A percentile compares a stretch with the other conserved stretches of the same genome.
phyloP scores from a whole-genome alignment of 2,329 filamentous ascomycete genomes.

The Exophiala viscosa region DNA sequence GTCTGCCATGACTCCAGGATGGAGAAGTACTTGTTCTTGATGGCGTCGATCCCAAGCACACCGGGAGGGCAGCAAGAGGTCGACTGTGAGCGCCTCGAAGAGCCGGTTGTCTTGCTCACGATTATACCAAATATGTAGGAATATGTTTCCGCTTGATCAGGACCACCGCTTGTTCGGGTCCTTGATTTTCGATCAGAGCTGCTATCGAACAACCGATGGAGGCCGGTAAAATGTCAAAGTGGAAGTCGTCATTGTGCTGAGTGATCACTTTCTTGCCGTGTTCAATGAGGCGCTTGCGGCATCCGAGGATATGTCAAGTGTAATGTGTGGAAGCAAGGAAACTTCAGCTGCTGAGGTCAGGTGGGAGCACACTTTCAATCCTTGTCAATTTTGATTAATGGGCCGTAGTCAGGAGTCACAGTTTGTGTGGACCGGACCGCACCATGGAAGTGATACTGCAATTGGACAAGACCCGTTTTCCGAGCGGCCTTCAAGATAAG shows the following conservation, averaged over 20 bases:
- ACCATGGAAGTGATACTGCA: conserved; percentile 10
- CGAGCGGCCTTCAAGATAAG: conserved; percentile 11
- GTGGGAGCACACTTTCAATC: background rate
- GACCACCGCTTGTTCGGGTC: background rate
- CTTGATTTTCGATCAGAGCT: background rate
- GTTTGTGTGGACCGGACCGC: conserved; percentile 10
- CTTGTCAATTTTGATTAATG: background rate
- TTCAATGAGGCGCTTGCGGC: too few relatives aligned
- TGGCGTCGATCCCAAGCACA: too few relatives aligned
- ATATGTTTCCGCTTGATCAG: background rate
- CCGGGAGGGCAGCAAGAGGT: too few relatives aligned
- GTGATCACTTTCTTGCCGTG: background rate
- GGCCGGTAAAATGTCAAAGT: conserved; percentile 16
- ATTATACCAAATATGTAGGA: too few relatives aligned
- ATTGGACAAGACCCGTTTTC: background rate
- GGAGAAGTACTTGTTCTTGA: too few relatives aligned
- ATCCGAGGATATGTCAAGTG: too few relatives aligned
- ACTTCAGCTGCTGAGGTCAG: background rate
- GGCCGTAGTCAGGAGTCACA: too few relatives aligned
- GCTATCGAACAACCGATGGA: conserved; percentile 8
- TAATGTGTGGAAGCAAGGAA: background rate
- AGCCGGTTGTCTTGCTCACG: too few relatives aligned
- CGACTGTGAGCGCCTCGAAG: too few relatives aligned
- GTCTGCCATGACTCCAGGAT: conserved; percentile 15
- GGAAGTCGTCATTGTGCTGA: conserved; percentile 3